Evolutionary conservation across 2,329 filamentous ascomycete species (phyloP).

Genomic region (Venturia carpophila): DNA sequence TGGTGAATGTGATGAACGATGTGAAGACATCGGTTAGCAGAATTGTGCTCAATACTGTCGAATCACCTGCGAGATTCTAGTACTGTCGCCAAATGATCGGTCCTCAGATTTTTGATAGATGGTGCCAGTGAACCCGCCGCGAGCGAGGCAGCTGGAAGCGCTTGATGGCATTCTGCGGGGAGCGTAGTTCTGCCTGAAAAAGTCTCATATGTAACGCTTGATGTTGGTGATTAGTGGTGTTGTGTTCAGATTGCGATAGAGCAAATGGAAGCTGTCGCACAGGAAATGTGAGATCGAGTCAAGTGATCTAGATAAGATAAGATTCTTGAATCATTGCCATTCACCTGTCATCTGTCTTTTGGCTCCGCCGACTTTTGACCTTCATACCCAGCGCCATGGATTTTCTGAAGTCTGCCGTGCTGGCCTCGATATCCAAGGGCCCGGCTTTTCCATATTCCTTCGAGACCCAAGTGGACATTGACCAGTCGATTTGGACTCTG

Average conservation of each 20-base stretch:
- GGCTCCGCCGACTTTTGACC: not conserved
- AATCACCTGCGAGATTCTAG: not conserved
- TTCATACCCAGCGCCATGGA: constrained; percentile 55
- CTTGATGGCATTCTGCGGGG: no score
- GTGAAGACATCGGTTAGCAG: not conserved
- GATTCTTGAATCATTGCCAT: not conserved
- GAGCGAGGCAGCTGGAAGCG: no score
- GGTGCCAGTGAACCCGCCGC: no score
- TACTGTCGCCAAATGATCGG: not conserved
- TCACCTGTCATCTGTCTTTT: not conserved
- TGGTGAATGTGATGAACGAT: not conserved
- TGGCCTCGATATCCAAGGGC: constrained; percentile 91
- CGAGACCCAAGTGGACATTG: constrained; percentile 84
- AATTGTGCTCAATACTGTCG: not conserved
- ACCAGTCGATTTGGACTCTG: constrained; percentile 92
- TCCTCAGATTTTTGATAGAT: no score
- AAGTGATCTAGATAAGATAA: not conserved
- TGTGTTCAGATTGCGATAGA: not conserved
- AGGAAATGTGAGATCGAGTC: not conserved
- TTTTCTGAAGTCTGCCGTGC: constrained; percentile 94
- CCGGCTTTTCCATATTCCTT: constrained; percentile 89
- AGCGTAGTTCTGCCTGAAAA: no score
- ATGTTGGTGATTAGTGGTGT: no score
- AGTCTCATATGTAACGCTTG: no score
- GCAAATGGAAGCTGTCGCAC: no score